These are phyloP conservation scores for Annulohypoxylon bovei DNA, from an alignment of 495 filamentous ascomycete species.

Conservation along the genomic window DNA sequence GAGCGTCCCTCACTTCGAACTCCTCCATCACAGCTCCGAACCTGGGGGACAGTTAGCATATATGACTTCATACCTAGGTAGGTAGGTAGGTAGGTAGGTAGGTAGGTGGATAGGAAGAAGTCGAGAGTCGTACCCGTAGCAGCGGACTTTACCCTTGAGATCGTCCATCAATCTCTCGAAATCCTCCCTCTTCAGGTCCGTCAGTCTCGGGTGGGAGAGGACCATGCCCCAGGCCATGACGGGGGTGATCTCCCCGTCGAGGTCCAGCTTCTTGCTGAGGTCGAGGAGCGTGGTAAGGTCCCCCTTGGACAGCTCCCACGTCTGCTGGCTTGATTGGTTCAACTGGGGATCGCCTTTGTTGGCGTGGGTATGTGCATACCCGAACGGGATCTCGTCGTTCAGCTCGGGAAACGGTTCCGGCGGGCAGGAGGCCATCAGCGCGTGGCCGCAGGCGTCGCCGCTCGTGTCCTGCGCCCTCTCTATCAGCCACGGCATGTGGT, in stretches of 20 bases:
- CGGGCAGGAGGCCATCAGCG: constrained; percentile 89
- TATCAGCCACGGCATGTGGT: constrained; percentile 84
- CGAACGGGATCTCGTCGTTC: constrained; percentile 61
- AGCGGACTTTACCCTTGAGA: constrained; percentile 81
- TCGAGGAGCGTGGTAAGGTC: constrained; percentile 84
- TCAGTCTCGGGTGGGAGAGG: constrained; percentile 73
- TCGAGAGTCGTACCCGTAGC: constrained; percentile 82
- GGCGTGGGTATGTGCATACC: constrained; percentile 48
- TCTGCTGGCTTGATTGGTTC: constrained; percentile 60
- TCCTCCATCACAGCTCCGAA: constrained; percentile 90
- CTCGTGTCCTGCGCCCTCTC: constrained; percentile 65
- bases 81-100: no score
- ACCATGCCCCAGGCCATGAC: constrained; percentile 93
- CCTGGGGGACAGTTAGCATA: constrained; percentile 53
- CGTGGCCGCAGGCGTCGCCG: constrained; percentile 75
- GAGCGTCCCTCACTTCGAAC: constrained; percentile 88
- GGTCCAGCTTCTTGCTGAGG: constrained; percentile 81
- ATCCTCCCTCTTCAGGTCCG: constrained; percentile 71
- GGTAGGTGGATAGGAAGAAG: constrained; percentile 33
- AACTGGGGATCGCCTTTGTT: constrained; percentile 54
- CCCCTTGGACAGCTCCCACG: constrained; percentile 74
- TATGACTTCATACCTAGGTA: neutral
- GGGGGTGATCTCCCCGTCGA: constrained; percentile 95
- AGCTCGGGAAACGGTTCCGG: constrained; percentile 64
- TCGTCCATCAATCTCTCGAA: constrained; percentile 77